Percentiles rank a stretch among this genome's conserved stretches.
Evolutionary conservation across 768 basidiomycete species (phyloP).

Genomic region (Podaxis pistillaris): DNA sequence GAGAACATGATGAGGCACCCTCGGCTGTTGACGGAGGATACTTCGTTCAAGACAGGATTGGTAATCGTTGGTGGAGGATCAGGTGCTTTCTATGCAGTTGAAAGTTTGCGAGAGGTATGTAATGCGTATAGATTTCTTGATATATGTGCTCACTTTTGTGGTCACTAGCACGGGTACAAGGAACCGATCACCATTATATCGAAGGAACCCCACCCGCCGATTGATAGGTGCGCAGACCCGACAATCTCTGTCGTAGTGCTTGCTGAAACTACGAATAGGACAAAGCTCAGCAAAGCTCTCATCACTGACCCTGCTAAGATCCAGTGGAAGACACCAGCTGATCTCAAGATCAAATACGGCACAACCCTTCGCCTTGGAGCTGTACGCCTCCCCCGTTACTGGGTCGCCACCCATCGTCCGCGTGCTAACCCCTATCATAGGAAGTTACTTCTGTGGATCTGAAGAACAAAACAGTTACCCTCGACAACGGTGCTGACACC

Average conservation of each 20-base stretch:
- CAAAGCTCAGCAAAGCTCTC: slow-evolving; percentile 87
- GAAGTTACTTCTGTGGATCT: slow-evolving; percentile 72
- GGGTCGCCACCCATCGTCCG: neutral
- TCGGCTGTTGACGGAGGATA: slow-evolving; percentile 46
- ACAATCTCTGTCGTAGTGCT: neutral
- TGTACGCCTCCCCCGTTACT: slow-evolving; percentile 31
- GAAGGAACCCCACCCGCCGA: slow-evolving; percentile 78
- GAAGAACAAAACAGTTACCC: slow-evolving; percentile 55
- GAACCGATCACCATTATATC: slow-evolving; percentile 77
- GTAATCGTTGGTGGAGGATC: slow-evolving; percentile 88
- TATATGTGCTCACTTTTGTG: neutral
- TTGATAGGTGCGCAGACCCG: slow-evolving; percentile 58
- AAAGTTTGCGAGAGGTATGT: slow-evolving; percentile 76
- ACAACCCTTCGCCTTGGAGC: slow-evolving; percentile 62
- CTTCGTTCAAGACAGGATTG: slow-evolving; percentile 57
- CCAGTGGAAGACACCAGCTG: slow-evolving; percentile 67
- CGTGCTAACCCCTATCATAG: slow-evolving; percentile 28
- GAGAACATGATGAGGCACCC: slow-evolving; percentile 66
- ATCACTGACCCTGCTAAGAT: slow-evolving; percentile 77
- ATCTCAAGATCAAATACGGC: slow-evolving; percentile 73
- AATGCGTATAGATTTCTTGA: neutral
- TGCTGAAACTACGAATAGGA: slow-evolving; percentile 40
- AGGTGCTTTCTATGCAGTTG: slow-evolving; percentile 72
- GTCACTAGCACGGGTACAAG: slow-evolving; percentile 69
- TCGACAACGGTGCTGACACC: slow-evolving; percentile 57